Evolutionary conservation across 306 rosid genomes (phyloP).

Genomic region (Sicyos edulis): DNA sequence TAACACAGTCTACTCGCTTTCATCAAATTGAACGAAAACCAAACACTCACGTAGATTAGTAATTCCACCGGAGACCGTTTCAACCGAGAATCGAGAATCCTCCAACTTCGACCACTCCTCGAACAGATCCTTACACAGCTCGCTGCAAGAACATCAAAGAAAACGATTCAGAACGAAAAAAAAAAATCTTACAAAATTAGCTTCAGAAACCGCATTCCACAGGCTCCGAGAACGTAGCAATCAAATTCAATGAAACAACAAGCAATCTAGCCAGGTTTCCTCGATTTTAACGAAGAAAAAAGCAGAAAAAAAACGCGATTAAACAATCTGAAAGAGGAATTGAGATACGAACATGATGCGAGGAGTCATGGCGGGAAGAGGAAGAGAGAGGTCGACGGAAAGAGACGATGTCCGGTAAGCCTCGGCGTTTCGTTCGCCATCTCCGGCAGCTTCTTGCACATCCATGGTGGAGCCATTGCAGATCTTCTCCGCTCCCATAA

Average conservation of each 20-base stretch:
- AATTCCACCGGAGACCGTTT: slow-evolving; percentile 80
- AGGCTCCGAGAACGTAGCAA: slow-evolving; percentile 4
- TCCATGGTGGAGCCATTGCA: background rate
- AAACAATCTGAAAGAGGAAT: background rate
- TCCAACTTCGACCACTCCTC: slow-evolving; percentile 66
- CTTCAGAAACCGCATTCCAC: background rate
- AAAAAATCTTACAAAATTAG: background rate
- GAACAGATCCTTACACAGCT: slow-evolving; percentile 75
- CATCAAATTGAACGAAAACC: slow-evolving; percentile 6
- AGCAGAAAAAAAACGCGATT: too few relatives aligned
- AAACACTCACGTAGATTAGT: slow-evolving; percentile 77
- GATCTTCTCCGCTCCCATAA: slow-evolving; percentile 17
- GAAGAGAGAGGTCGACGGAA: slow-evolving; percentile 55
- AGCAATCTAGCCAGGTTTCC: background rate
- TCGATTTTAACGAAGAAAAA: background rate
- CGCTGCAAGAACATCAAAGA: slow-evolving; percentile 32
- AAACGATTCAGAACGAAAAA: background rate
- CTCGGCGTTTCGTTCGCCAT: background rate
- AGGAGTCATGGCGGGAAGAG: slow-evolving; percentile 42
- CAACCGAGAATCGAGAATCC: slow-evolving; percentile 56
- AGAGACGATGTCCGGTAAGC: slow-evolving; percentile 43
- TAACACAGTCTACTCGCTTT: background rate
- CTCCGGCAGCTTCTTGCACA: background rate
- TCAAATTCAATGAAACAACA: background rate
- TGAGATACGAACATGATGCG: slow-evolving; percentile 43